Percentiles rank a stretch among this genome's conserved stretches.
Conservation (phyloP, 1,139 yeast genomes). For the Nakaseomyces uthaithaninus region DNA sequence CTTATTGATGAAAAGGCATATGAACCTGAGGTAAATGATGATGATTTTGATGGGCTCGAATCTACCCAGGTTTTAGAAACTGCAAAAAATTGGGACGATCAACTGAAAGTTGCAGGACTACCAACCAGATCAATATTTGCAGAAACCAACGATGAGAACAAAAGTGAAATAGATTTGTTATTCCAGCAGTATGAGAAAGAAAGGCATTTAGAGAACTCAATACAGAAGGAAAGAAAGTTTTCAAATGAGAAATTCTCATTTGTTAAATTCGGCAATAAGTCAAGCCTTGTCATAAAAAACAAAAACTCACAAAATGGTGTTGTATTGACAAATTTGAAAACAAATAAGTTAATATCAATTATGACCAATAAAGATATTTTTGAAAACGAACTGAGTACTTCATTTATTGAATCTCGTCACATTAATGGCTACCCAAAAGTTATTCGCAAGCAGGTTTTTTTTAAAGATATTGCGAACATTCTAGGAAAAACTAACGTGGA, state of each 20-base stretch:
- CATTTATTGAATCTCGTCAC: conserved; percentile 19
- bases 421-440: conserved; percentile 33
- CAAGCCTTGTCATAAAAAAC: conserved; percentile 18
- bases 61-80: conserved; percentile 39
- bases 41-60: conserved; percentile 39
- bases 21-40: conserved; percentile 49
- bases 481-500: conserved; percentile 18
- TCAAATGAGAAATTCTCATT: conserved; percentile 18
- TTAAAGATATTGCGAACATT: conserved; percentile 18
- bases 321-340: conserved; percentile 2
- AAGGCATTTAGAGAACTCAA: conserved; percentile 23
- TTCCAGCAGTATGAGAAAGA: conserved; percentile 44
- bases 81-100: conserved; percentile 57
- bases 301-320: conserved; percentile 10
- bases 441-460: conserved; percentile 17
- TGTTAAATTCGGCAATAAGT: conserved; percentile 23
- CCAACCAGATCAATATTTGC: conserved; percentile 40
- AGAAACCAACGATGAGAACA: conserved; percentile 27
- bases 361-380: conserved; percentile 14
- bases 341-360: conserved; percentile 5
- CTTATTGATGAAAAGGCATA: conserved; percentile 51
- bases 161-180: conserved; percentile 35
- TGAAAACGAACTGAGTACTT: conserved; percentile 13
- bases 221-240: conserved; percentile 27
- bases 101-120: conserved; percentile 49